Evolutionary conservation across 1,139 yeast species (phyloP).

Genomic region (Debaryomyces nepalensis): DNA sequence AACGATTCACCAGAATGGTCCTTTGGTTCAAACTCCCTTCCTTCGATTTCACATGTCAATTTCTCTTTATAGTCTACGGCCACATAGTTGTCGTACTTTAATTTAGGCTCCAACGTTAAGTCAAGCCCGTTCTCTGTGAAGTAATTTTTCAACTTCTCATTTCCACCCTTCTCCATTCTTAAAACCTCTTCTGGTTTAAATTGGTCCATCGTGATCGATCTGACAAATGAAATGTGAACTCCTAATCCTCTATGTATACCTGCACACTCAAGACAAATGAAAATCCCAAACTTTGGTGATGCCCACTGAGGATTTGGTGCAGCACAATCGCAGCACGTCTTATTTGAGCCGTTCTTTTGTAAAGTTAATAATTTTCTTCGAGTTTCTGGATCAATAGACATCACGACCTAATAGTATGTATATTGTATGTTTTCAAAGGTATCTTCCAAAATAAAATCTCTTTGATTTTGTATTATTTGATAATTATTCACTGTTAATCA

Average conservation of each 20-base stretch:
- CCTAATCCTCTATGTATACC: constrained; percentile 96
- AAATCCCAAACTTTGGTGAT: constrained; percentile 94
- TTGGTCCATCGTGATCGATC: constrained; percentile 97
- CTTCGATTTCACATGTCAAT: constrained; percentile 76
- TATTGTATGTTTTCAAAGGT: no score
- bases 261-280: constrained; percentile 96
- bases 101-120: constrained; percentile 61
- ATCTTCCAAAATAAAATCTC: constrained; percentile 3
- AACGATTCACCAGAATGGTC: constrained; percentile 60
- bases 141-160: constrained; percentile 71
- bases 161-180: constrained; percentile 96
- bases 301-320: constrained; percentile 99
- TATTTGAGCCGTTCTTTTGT: constrained; percentile 82
- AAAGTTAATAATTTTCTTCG: constrained; percentile 79
- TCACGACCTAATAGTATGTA: constrained; percentile 16
- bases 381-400: constrained; percentile 90
- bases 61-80: constrained; percentile 94
- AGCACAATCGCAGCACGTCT: constrained; percentile 89
- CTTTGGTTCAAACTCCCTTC: constrained; percentile 67
- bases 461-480: constrained; percentile 1
- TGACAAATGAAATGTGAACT: constrained; percentile 93
- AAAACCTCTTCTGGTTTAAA: constrained; percentile 89
- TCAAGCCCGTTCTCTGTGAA: constrained; percentile 79
- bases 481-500: not conserved
- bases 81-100: constrained; percentile 82